Evolutionary conservation across 2,329 filamentous ascomycete species (phyloP).

Genomic region (Botrytis cinerea): DNA sequence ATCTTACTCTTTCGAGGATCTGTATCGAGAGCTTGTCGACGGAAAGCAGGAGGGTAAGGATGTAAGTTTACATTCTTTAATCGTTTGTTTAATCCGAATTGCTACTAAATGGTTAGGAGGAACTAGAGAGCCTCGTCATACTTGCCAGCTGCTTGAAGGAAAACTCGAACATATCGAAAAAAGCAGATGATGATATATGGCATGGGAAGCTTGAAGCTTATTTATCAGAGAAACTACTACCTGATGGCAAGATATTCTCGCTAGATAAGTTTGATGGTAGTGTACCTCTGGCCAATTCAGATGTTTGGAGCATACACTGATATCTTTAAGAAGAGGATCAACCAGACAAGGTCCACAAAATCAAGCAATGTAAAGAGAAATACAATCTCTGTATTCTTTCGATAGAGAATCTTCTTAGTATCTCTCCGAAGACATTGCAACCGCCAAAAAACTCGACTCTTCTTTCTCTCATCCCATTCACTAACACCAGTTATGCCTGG

Average conservation of each 20-base stretch:
- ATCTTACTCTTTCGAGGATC: constrained; percentile 19
- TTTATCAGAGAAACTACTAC: constrained; percentile 35
- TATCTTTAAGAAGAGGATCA: background rate
- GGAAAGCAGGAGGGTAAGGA: constrained; percentile 8
- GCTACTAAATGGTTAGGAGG: constrained; percentile 25
- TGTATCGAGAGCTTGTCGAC: constrained; percentile 22
- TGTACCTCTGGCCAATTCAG: background rate
- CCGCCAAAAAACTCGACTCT: constrained; percentile 31
- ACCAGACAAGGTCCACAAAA: background rate
- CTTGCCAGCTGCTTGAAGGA: constrained; percentile 33
- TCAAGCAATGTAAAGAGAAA: constrained; percentile 28
- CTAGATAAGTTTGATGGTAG: constrained; percentile 36
- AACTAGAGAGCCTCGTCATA: constrained; percentile 34
- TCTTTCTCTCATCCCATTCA: constrained; percentile 43
- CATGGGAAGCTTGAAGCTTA: constrained; percentile 31
- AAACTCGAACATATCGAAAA: constrained; percentile 22
- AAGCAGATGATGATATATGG: constrained; percentile 26
- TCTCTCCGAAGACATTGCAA: background rate
- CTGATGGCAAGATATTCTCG: constrained; percentile 30
- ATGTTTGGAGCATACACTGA: background rate
- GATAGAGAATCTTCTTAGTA: constrained; percentile 23
- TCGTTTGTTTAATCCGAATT: fast-evolving
- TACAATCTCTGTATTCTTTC: constrained; percentile 28
- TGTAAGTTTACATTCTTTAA: constrained; percentile 19
- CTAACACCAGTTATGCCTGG: constrained; percentile 44